Conservation (phyloP, 169 alveolate genomes). For the Eimeria maxima region DNA sequence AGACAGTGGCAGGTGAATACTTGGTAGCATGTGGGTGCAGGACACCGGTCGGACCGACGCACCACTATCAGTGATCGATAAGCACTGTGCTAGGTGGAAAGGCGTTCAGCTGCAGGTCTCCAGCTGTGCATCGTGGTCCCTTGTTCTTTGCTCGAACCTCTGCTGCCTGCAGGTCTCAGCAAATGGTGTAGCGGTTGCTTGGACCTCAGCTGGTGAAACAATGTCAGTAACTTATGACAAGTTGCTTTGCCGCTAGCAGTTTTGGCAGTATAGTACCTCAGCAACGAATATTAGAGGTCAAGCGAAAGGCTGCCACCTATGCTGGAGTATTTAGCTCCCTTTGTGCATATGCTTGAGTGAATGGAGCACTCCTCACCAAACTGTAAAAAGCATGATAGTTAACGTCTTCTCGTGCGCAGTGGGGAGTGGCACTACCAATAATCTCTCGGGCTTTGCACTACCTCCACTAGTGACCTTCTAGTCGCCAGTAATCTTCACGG, state of each 20-base stretch:
- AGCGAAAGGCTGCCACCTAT: not conserved
- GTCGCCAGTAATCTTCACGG: not conserved
- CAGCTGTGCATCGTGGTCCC: not conserved
- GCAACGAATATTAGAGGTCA: not conserved
- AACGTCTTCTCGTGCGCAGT: not conserved
- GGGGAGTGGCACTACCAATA: not conserved
- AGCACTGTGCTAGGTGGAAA: not conserved
- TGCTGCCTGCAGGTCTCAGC: not conserved
- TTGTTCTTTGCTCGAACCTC: not conserved
- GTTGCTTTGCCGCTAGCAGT: not conserved
- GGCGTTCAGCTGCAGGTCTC: not conserved
- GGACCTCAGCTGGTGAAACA: not conserved
- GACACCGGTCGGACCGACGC: conserved; percentile 15
- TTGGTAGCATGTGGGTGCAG: not conserved
- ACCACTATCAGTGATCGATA: not conserved
- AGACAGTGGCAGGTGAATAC: not conserved
- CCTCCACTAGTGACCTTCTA: not conserved
- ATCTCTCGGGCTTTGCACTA: not conserved
- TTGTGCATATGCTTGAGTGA: not conserved
- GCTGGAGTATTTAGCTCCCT: not conserved
- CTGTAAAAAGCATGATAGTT: not conserved
- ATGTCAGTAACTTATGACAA: not conserved
- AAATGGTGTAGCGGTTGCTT: not conserved
- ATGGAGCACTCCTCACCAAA: not conserved
- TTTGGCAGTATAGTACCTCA: not conserved